phyloP scores from a whole-genome alignment of 805 yeast species.

The Helenozyma baotianmanensis region DNA sequence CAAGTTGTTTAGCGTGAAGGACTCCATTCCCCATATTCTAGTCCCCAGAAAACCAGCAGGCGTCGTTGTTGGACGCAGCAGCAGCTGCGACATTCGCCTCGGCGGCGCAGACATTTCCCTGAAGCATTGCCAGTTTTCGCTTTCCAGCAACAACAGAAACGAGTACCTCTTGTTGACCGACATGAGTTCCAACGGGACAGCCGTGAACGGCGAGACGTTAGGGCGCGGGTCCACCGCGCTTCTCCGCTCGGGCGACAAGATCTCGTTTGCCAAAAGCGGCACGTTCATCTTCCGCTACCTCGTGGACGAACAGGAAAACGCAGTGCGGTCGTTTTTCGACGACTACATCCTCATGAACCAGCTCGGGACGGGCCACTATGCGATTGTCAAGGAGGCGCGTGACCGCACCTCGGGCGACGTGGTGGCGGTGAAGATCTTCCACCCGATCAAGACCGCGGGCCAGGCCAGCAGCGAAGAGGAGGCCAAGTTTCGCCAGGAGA shows the following conservation, averaged over 20 bases:
- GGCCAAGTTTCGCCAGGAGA: slow-evolving; percentile 55
- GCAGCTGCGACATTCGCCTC: slow-evolving; percentile 53
- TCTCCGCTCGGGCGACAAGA: slow-evolving; percentile 59
- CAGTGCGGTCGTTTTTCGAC: slow-evolving; percentile 47
- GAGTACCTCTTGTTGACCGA: slow-evolving; percentile 50
- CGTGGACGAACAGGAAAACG: slow-evolving; percentile 20
- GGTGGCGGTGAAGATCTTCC: slow-evolving; percentile 74
- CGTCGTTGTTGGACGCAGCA: slow-evolving; percentile 49
- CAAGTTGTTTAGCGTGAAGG: slow-evolving; percentile 19
- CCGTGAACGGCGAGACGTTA: slow-evolving; percentile 52
- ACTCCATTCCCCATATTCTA: slow-evolving; percentile 18
- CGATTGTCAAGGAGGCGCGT: slow-evolving; percentile 70
- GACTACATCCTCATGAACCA: slow-evolving; percentile 53
- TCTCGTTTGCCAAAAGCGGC: slow-evolving; percentile 51
- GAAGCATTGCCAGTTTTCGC: slow-evolving; percentile 52
- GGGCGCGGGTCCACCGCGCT: slow-evolving; percentile 46
- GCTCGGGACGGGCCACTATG: slow-evolving; percentile 76
- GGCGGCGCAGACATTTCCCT: slow-evolving; percentile 62
- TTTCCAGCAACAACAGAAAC: slow-evolving; percentile 30
- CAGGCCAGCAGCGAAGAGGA: slow-evolving; percentile 24
- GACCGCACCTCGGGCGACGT: slow-evolving; percentile 52
- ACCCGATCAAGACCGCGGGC: slow-evolving; percentile 39
- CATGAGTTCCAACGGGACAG: slow-evolving; percentile 62
- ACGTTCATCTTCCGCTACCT: slow-evolving; percentile 46
- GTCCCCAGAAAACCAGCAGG: slow-evolving; percentile 22